These are phyloP conservation scores for Neurospora sp. DNA, from an alignment of 495 filamentous ascomycete species.

Conservation along the genomic window DNA sequence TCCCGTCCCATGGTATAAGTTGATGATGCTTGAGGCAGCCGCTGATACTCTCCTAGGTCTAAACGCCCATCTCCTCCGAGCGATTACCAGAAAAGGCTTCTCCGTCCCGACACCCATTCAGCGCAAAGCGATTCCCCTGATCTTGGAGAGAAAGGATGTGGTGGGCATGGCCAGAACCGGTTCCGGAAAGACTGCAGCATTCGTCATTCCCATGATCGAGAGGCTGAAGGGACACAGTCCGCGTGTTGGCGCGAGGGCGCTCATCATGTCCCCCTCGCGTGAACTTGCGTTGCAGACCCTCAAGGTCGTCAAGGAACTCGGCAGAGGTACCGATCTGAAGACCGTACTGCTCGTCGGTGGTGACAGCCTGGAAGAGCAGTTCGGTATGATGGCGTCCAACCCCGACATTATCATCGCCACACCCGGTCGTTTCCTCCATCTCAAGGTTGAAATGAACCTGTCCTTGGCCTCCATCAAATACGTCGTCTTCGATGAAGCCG, in stretches of 20 bases:
- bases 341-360: slow-evolving; percentile 85
- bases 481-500: slow-evolving; percentile 94
- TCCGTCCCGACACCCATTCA: slow-evolving; percentile 95
- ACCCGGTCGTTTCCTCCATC: slow-evolving; percentile 86
- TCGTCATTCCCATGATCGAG: slow-evolving; percentile 97
- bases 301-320: slow-evolving; percentile 91
- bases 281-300: slow-evolving; percentile 91
- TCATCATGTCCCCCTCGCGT: slow-evolving; percentile 84
- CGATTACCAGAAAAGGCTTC: slow-evolving; percentile 88
- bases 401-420: slow-evolving; percentile 96
- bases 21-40: background rate
- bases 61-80: slow-evolving; percentile 69
- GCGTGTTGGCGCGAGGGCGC: slow-evolving; percentile 69
- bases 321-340: slow-evolving; percentile 81
- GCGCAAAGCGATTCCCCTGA: slow-evolving; percentile 85
- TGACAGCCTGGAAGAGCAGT: slow-evolving; percentile 94
- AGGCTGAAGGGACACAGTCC: slow-evolving; percentile 82
- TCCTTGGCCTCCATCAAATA: slow-evolving; percentile 79
- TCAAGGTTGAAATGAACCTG: slow-evolving; percentile 90
- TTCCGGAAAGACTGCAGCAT: slow-evolving; percentile 94
- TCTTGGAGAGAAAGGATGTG: slow-evolving; percentile 82
- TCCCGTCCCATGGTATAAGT: background rate
- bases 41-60: slow-evolving; percentile 41
- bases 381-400: slow-evolving; percentile 81
- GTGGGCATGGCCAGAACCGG: slow-evolving; percentile 97